phyloP scores from a whole-genome alignment of 208 protist genomes.

The Acanthamoeba lenticulata region DNA sequence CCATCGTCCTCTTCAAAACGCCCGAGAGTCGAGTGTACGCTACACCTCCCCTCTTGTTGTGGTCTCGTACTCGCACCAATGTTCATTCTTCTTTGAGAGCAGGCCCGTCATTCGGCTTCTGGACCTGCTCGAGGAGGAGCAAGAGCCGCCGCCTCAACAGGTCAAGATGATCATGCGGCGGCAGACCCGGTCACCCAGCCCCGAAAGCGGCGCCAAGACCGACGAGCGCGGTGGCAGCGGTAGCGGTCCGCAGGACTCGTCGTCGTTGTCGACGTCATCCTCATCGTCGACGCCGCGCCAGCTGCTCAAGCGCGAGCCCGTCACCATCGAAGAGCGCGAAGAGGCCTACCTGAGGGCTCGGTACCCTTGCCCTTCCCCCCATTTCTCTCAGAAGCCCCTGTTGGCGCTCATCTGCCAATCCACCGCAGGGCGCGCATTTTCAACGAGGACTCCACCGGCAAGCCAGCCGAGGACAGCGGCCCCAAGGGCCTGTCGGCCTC shows the following conservation, averaged over 20 bases:
- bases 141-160: neutral
- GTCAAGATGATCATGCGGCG: conserved; percentile 25
- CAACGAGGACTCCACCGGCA: neutral
- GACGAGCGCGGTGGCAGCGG: neutral
- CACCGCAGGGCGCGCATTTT: conserved; percentile 29
- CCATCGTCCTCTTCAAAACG: conserved; percentile 62
- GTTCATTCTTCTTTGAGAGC: neutral
- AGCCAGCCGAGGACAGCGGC: neutral
- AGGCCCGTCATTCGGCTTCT: conserved; percentile 7
- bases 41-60: neutral
- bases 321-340: conserved; percentile 25
- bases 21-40: conserved; percentile 23
- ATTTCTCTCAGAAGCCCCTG: no score
- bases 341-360: conserved; percentile 24
- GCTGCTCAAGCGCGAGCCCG: neutral
- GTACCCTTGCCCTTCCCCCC: neutral
- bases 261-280: no score
- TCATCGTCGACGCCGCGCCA: neutral
- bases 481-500: neutral
- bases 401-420: no score
- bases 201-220: neutral
- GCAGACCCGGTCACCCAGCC: neutral
- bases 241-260: no score
- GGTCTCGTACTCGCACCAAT: neutral
- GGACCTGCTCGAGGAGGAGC: conserved; percentile 20